Conservation (phyloP, 805 yeast species). For the Pichia sporocuriosa region DNA sequence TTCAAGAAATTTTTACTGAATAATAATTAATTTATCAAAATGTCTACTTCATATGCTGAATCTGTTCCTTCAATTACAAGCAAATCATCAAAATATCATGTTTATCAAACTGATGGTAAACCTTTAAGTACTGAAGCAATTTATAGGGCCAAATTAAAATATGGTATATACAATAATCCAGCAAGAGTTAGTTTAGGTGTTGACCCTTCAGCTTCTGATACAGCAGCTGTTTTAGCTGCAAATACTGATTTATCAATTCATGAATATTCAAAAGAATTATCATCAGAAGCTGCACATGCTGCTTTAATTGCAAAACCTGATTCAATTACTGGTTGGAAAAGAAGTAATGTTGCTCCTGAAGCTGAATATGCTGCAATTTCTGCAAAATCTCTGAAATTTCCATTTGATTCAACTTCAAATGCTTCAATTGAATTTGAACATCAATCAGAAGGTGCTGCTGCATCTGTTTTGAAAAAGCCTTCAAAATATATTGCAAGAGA, state of each 20-base stretch:
- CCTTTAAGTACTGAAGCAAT: constrained; percentile 70
- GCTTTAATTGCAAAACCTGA: constrained; percentile 45
- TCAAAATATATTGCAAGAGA: constrained; percentile 28
- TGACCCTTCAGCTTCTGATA: constrained; percentile 59
- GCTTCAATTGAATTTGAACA: constrained; percentile 7
- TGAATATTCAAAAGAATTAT: constrained; percentile 54
- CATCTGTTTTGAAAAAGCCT: constrained; percentile 31
- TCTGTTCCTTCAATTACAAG: constrained; percentile 25
- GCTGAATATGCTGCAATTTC: constrained; percentile 41
- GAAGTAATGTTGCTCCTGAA: constrained; percentile 37
- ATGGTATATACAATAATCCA: constrained; percentile 54
- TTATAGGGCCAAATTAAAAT: constrained; percentile 65
- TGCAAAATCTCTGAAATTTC: constrained; percentile 30
- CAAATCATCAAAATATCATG: constrained; percentile 31
- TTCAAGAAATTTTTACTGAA: background rate
- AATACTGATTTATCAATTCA: constrained; percentile 55
- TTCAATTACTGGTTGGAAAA: constrained; percentile 42
- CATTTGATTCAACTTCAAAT: constrained; percentile 18
- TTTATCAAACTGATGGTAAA: constrained; percentile 63
- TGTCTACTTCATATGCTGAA: constrained; percentile 25
- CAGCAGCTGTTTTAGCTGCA: constrained; percentile 73
- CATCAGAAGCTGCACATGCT: constrained; percentile 63
- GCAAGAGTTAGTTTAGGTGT: constrained; percentile 54
- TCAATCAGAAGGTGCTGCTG: constrained; percentile 35
- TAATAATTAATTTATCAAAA: constrained; percentile 1